Base-by-base conservation (phyloP, 163 green algal species). In the Chloroidium sp. region DNA sequence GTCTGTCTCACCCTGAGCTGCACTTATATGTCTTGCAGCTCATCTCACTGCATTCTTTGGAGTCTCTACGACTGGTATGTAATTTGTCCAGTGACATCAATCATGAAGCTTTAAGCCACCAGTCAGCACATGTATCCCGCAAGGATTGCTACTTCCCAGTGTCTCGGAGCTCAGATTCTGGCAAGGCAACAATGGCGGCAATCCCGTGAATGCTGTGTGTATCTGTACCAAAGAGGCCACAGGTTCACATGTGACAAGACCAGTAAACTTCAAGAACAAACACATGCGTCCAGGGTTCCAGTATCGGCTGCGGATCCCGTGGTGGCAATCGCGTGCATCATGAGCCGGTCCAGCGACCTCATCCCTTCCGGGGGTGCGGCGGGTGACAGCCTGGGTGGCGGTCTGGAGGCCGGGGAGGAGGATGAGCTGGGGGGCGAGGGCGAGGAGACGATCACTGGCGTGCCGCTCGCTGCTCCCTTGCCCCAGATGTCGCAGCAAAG, bases 301-400 rank as follows among this genome's bases (percentile, higher is more conserved):
- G 82, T 90, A n/a, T 69, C 89, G 1, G 1, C 69, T 6, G 75
- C 77, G 2, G 92, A 96, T 64, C 89, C 92, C 0, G 84, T 95
- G 0, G 77, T 93, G 0, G 84, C 83, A 77, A 88, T 95, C 13
- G 74, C 84, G 58, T 92, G 87, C 80, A 83, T 79, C 10, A 59
- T 87, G n/a, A 78, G 79, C 78, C 76, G 77, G 59, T 86, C 83
- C 58, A 62, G 62, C 57, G 79, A 81, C 59, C 4, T 75, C 14
- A 74, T 80, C 1, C 62, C 61, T 59, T 57, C 61, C 76, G 61
- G 75, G 3, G 62, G 10, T 64, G 76, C 68, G 61, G 14, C 75
- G 1, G 79, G 13, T 57, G 69, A 61, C 62, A 61, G 78, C 68
- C 75, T 76, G 69, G 81, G 75, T 57, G 81, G 12, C 57, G 67